phyloP scores from a whole-genome alignment of 805 yeast genomes.

The Kregervanrija fluxuum region DNA sequence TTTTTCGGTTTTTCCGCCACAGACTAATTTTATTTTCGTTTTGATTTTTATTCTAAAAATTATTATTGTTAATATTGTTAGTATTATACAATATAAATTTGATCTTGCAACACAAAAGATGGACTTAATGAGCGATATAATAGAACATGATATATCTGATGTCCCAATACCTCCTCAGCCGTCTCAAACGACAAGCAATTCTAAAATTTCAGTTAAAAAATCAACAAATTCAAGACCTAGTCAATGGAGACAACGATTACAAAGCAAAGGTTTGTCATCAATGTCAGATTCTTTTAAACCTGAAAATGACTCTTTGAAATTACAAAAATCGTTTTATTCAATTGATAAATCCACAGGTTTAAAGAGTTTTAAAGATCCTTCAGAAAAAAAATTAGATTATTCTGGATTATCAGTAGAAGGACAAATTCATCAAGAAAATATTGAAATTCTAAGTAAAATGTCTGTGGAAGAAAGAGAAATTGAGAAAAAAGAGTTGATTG shows the following conservation, averaged over 20 bases:
- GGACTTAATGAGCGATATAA: conserved; percentile 69
- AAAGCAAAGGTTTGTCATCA: conserved; percentile 26
- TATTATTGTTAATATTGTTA: too few species aligned
- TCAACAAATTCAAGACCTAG: conserved; percentile 27
- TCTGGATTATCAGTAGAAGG: conserved; percentile 52
- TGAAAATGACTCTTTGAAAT: neutral
- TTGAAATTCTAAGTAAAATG: conserved; percentile 55
- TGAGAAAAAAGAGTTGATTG: conserved; percentile 61
- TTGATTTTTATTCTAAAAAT: too few species aligned
- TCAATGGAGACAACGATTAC: conserved; percentile 41
- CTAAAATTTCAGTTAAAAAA: conserved; percentile 5
- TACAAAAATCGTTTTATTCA: neutral
- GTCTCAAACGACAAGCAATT: neutral
- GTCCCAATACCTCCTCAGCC: conserved; percentile 25
- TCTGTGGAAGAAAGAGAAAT: conserved; percentile 53
- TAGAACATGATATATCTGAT: conserved; percentile 46
- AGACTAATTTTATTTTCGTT: too few species aligned
- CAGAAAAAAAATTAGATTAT: conserved; percentile 12
- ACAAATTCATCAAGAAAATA: conserved; percentile 69
- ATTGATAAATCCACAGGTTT: conserved; percentile 4
- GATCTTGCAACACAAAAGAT: conserved; percentile 24
- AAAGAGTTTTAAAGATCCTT: conserved; percentile 10
- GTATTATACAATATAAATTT: neutral
- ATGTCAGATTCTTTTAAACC: conserved; percentile 11
- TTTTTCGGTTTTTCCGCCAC: neutral